Evolutionary conservation across 371 early-diverging fungal genomes (phyloP).

Genomic region (Mucor indicus): DNA sequence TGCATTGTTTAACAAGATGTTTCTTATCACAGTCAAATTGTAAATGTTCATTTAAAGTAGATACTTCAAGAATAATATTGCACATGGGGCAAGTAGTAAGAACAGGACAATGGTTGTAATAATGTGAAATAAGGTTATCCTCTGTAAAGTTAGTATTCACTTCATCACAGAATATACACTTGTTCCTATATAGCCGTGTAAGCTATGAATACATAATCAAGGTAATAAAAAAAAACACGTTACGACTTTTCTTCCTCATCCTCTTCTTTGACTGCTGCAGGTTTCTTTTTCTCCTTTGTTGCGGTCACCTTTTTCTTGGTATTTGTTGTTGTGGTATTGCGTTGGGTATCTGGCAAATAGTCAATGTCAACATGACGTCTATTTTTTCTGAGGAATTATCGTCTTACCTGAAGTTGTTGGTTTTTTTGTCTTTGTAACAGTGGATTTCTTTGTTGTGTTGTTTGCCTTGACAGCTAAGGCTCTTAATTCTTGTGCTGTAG

Average conservation of each 20-base stretch:
- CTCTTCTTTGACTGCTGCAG: not conserved
- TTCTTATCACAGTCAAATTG: conserved; percentile 63
- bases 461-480: conserved; percentile 30
- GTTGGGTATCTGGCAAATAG: not conserved
- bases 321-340: not conserved
- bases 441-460: not conserved
- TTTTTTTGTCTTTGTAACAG: not conserved
- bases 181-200: too few relatives aligned
- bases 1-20: conserved; percentile 62
- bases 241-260: not conserved
- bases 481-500: conserved; percentile 28
- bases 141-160: conserved; percentile 65
- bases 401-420: not conserved
- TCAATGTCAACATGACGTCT: not conserved
- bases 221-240: too few relatives aligned
- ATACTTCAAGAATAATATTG: conserved; percentile 70
- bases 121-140: conserved; percentile 70
- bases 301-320: not conserved
- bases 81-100: conserved; percentile 71
- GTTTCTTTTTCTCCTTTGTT: not conserved
- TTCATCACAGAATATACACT: conserved; percentile 81
- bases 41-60: conserved; percentile 65
- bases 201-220: too few relatives aligned
- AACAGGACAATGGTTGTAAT: conserved; percentile 75
- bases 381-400: too few relatives aligned